phyloP scores from a whole-genome alignment of 208 protist species.

The Crithidia mellificae region DNA sequence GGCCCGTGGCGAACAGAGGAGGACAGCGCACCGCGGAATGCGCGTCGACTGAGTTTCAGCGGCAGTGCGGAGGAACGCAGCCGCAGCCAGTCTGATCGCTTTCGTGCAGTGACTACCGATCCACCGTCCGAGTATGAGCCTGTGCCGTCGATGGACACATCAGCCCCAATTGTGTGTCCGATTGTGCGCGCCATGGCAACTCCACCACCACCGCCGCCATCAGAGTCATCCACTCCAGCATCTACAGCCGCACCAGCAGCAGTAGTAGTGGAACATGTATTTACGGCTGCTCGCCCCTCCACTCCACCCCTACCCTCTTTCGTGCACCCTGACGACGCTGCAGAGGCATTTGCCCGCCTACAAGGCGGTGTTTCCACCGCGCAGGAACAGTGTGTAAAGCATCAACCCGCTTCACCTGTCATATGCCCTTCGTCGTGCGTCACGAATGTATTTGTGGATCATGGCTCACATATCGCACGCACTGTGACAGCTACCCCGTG shows the following conservation, averaged over 20 bases:
- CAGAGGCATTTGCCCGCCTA: neutral
- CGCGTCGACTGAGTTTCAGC: constrained; percentile 2
- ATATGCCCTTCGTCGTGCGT: neutral
- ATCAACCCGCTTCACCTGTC: neutral
- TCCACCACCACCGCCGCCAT: neutral
- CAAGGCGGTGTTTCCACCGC: too few relatives aligned
- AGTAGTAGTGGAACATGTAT: neutral
- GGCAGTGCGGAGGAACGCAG: constrained; percentile 7
- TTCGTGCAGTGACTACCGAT: neutral
- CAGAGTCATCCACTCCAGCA: too few relatives aligned
- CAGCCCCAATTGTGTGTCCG: too few relatives aligned
- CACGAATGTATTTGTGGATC: neutral
- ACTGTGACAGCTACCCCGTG: neutral
- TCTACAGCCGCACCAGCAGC: neutral
- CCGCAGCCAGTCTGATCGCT: constrained; percentile 1
- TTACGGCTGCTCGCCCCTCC: neutral
- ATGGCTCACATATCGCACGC: neutral
- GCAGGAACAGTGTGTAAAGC: too few relatives aligned
- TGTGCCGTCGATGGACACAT: too few relatives aligned
- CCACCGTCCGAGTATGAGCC: too few relatives aligned
- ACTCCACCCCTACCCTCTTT: neutral
- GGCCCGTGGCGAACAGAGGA: neutral
- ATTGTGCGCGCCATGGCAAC: too few relatives aligned
- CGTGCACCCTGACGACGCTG: neutral
- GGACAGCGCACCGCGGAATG: neutral